Conservation (phyloP, 257 asterid species). For the Eucommia ulmoides region DNA sequence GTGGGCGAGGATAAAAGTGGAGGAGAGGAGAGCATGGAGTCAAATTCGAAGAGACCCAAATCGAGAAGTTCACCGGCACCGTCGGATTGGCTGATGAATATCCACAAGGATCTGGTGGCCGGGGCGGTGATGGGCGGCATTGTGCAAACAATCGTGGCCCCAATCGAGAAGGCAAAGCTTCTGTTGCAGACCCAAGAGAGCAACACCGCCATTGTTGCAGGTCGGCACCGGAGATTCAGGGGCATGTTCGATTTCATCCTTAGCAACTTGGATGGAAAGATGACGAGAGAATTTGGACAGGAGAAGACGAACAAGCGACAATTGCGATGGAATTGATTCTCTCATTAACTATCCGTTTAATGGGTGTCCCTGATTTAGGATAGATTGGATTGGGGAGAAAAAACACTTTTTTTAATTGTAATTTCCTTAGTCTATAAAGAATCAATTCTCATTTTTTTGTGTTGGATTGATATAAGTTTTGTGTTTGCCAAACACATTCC, state of each 20-base stretch:
- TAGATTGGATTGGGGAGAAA: no score
- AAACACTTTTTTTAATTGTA: no score
- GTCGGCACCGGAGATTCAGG: slow-evolving; percentile 68
- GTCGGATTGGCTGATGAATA: slow-evolving; percentile 30
- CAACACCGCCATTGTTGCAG: slow-evolving; percentile 59
- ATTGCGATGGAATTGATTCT: no score
- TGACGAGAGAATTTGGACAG: no score
- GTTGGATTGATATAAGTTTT: no score
- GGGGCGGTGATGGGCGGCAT: slow-evolving; percentile 92
- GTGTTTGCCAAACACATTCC: no score
- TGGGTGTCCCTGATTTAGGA: no score
- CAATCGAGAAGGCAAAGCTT: slow-evolving; percentile 91
- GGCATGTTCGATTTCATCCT: slow-evolving; percentile 95
- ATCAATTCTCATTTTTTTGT: no score
- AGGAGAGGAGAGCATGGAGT: neutral
- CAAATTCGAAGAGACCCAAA: neutral
- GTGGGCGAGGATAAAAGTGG: neutral
- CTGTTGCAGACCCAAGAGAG: slow-evolving; percentile 97
- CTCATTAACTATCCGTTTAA: no score
- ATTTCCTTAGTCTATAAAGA: no score
- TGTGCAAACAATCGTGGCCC: slow-evolving; percentile 96
- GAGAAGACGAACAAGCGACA: no score
- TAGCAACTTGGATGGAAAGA: no score
- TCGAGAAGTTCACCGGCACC: neutral
- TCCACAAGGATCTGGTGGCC: slow-evolving; percentile 78